Evolutionary conservation across 2,329 filamentous ascomycete species (phyloP), one percentile per base, ranked within the genome.

Genomic region (Seiridium cupressi): DNA sequence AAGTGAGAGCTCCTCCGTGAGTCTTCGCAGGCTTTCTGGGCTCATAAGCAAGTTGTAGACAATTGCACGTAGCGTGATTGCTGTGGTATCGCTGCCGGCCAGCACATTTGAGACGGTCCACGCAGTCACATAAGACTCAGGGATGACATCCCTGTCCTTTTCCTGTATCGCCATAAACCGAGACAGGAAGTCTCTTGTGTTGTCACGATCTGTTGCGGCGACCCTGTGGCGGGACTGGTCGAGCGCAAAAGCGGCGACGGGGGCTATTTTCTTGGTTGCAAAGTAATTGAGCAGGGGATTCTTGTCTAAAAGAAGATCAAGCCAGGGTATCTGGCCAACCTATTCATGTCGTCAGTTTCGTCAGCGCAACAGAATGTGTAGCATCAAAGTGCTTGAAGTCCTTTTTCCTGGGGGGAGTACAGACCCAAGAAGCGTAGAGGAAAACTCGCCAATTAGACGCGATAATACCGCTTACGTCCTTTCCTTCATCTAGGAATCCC

Each of bases 11-110:
- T 53, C 49, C 8, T 31, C n/a, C 26, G 8, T 31, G 9, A 53
- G 49, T 32, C 34, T 53, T 9, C 10, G 8, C 9, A 18, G 31
- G 5, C 6, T 13, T 9, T 5, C 5, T n/a, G 49, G 49, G 10
- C 3, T 53, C 18, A 5, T 57, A 75, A 64, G 11, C 72, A 65
- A 49, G 70, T n/a, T 65, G 63, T 74, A 76, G 5, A 77, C 49
- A 4, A 69, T 35, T n/a, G 72, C 67, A n/a, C 66, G 63, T 54
- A 72, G 63, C 6, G 64, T 65, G 26, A 67, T 66, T 51, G 57
- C 56, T 5, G 57, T 61, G 9, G 60, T 59, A 40, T 61, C 60
- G 31, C 56, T 51, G 4, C 60, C 60, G 9, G 60, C 60, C 11
- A 61, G 47, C n/a, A 61, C 46, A 34, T 61, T 61, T 7, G 38